Base-by-base conservation (phyloP, 306 rosid species). In the Gynostemma pentaphyllum region DNA sequence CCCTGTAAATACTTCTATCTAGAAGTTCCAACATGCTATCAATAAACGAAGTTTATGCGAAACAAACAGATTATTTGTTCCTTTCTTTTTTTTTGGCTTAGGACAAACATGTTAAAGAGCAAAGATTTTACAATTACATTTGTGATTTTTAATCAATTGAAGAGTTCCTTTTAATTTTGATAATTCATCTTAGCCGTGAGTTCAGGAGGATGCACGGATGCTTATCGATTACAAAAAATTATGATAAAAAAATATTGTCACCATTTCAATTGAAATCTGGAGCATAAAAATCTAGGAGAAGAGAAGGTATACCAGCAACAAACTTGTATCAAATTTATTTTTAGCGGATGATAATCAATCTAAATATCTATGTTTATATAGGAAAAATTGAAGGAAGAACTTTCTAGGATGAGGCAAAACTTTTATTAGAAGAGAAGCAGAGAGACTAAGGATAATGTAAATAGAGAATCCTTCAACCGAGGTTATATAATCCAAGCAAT, bases 361-460 rank as follows among this genome's bases (percentile, higher is more conserved):
- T 8, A 62, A 45, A 22, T 23, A 45, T 56, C 62, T 27, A 18
- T 15, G 48, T 56, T 21, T 53, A 12, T n/a, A n/a, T 54, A 85
- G 90, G 85, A 23, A 55, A 70, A 67, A 54, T 64, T 74, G 41
- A 74, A 72, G 40, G 73, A 77, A 54, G 87, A 85, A 75, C 81
- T 85, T 62, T 46, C 53, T 56, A 67, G 55, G 8, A 16, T 56
- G 65, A 75, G 66, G 76, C 71, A 76, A 73, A 74, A 66, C 78
- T 85, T 70, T 5, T 67, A 59, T 40, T 9, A 10, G 87, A 81
- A 77, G 85, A 81, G 78, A 76, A 70, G 74, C 82, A 74, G 64
- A 74, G 87, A 77, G 62, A 45, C 37, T 60, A 32, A n/a, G n/a
- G n/a, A 81, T 73, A 80, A 52, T 41, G 41, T 54, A 63, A 37